A percentile compares a stretch with the other conserved stretches of the same genome.
Evolutionary conservation across 179 eudicot species (phyloP).

Genomic region (Vitellaria paradoxa): DNA sequence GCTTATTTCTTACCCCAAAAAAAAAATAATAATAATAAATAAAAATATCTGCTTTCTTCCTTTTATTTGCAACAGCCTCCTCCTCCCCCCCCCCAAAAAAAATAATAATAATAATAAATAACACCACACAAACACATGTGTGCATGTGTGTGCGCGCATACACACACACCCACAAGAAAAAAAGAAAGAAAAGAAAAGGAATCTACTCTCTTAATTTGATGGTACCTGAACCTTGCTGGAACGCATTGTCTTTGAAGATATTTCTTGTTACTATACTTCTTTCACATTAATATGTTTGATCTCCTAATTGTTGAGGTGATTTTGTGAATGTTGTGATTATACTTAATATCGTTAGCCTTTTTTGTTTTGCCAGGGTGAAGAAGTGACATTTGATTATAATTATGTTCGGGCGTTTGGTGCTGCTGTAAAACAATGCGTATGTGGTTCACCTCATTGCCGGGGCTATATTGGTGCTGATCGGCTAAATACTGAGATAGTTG

Average conservation of each 20-base stretch:
- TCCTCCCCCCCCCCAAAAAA: no score
- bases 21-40: no score
- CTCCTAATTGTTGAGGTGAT: background rate
- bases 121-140: no score
- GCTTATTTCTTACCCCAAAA: no score
- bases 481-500: slow-evolving; percentile 59
- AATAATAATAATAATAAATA: no score
- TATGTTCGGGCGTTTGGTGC: slow-evolving; percentile 98
- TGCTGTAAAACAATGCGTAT: slow-evolving; percentile 96
- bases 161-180: no score
- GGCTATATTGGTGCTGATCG: slow-evolving; percentile 96
- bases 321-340: slow-evolving; percentile 1
- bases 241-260: background rate
- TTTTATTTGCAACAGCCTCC: no score
- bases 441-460: slow-evolving; percentile 85
- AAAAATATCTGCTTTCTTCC: no score
- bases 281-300: background rate
- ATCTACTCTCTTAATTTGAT: no score
- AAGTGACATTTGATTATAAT: slow-evolving; percentile 91
- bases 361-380: slow-evolving; percentile 73
- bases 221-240: background rate
- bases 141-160: no score
- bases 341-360: slow-evolving; percentile 10
- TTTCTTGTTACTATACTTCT: background rate
- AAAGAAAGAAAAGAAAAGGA: no score